phyloP scores from a whole-genome alignment of 2,329 filamentous ascomycete genomes.

The Pezizomycotina sp. region DNA sequence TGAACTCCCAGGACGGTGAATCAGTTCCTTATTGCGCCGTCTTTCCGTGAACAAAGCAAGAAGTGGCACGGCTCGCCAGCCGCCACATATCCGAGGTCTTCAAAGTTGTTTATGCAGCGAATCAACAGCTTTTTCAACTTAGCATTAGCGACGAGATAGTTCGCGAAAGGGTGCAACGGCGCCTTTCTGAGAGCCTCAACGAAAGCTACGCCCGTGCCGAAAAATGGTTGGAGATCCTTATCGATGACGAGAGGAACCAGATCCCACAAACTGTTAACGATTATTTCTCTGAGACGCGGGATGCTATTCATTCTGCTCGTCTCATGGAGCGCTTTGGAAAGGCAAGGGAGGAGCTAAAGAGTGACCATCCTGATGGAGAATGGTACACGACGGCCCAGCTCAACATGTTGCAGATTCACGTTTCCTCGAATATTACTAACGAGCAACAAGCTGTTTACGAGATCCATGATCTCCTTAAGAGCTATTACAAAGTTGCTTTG shows the following conservation, averaged over 20 bases:
- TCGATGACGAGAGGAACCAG: conserved; percentile 36
- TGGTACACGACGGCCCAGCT: not conserved
- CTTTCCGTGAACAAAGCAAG: conserved; percentile 39
- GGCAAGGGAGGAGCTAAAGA: no score
- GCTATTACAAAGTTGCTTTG: conserved; percentile 46
- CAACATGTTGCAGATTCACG: conserved; percentile 21
- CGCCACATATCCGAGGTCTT: conserved; percentile 32
- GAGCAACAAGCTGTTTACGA: conserved; percentile 28
- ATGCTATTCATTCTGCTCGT: conserved; percentile 25
- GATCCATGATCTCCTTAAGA: conserved; percentile 43
- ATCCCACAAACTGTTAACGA: conserved; percentile 38
- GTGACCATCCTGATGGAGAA: no score
- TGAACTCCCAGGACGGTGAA: conserved; percentile 37
- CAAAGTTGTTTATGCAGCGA: conserved; percentile 27
- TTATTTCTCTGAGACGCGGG: conserved; percentile 36
- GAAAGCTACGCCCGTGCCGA: conserved; percentile 35
- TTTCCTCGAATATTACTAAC: conserved; percentile 20
- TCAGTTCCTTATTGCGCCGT: conserved; percentile 30
- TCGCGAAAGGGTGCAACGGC: conserved; percentile 31
- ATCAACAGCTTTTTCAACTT: conserved; percentile 31
- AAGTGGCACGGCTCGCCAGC: conserved; percentile 38
- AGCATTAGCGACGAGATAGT: conserved; percentile 35
- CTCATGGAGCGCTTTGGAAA: conserved; percentile 3
- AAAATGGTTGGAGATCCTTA: conserved; percentile 36
- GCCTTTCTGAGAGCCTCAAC: conserved; percentile 34